These are phyloP conservation scores for Beauveria caledonica DNA, from an alignment of 2,329 filamentous ascomycete species.

Conservation along the genomic window DNA sequence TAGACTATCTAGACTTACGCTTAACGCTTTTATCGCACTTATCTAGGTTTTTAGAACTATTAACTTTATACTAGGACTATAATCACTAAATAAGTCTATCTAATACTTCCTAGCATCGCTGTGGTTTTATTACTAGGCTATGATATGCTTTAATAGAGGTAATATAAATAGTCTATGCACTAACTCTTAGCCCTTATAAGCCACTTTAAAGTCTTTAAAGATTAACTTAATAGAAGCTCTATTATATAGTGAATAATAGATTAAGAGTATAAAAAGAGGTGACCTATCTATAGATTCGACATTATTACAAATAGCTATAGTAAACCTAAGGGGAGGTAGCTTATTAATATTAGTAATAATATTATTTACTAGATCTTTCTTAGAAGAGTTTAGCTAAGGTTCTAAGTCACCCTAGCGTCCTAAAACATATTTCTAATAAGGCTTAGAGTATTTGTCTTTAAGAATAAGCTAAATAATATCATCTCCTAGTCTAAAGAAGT, in stretches of 20 bases:
- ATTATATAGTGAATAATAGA: slow-evolving; percentile 31
- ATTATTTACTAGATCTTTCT: not conserved
- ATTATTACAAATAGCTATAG: not conserved
- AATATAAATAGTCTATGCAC: not conserved
- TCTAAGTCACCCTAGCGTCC: slow-evolving; percentile 16
- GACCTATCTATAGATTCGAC: slow-evolving; percentile 16
- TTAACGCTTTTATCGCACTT: not conserved
- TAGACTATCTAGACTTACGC: not conserved
- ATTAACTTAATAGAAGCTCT: slow-evolving; percentile 25
- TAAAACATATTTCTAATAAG: not conserved
- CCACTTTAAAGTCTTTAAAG: slow-evolving; percentile 22
- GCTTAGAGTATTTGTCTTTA: slow-evolving; percentile 2
- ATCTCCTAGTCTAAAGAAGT: slow-evolving; percentile 21
- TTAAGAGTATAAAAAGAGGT: slow-evolving; percentile 23
- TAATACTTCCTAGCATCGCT: not conserved
- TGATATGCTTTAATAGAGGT: not conserved
- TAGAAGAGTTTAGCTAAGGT: not conserved
- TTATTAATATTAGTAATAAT: not conserved
- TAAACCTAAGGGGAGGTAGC: not conserved
- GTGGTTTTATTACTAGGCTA: not conserved
- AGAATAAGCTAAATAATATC: slow-evolving; percentile 26
- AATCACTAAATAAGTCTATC: not conserved
- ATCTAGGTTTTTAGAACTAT: not conserved
- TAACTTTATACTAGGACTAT: not conserved
- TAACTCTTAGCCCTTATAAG: slow-evolving; percentile 16